phyloP scores from a whole-genome alignment of 495 filamentous ascomycete genomes.

The Thozetella sp. region DNA sequence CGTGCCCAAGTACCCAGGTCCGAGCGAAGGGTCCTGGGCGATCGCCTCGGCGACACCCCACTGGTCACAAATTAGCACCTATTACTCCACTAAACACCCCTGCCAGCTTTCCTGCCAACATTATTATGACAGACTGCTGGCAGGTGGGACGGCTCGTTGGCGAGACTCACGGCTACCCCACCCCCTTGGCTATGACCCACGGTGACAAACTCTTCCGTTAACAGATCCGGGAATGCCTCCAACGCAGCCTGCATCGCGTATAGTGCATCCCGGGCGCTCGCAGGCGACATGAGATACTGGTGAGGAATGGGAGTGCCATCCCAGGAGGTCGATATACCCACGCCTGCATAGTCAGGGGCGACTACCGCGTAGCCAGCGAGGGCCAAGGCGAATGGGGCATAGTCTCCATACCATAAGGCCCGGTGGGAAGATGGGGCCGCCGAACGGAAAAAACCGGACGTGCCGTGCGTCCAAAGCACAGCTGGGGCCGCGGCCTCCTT shows the following conservation, averaged over 20 bases:
- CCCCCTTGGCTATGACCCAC: constrained; percentile 55
- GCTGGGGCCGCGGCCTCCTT: too few relatives aligned
- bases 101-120: too few relatives aligned
- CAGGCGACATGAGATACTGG: constrained; percentile 34
- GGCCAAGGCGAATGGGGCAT: constrained; percentile 45
- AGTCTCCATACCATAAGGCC: constrained; percentile 44
- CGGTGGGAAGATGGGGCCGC: constrained; percentile 46
- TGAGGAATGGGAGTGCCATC: constrained; percentile 38
- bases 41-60: constrained; percentile 46
- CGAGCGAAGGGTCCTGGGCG: constrained; percentile 14
- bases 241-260: constrained; percentile 46
- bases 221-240: constrained; percentile 32
- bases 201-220: constrained; percentile 36
- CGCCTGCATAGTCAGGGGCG: constrained; percentile 56
- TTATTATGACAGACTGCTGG: too few relatives aligned
- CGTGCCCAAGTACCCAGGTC: constrained; percentile 40
- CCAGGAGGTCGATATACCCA: constrained; percentile 41
- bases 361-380: constrained; percentile 55
- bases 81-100: too few relatives aligned
- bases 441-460: constrained; percentile 43
- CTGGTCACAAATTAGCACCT: too few relatives aligned
- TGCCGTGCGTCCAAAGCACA: constrained; percentile 58
- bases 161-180: too few relatives aligned
- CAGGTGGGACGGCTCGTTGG: too few relatives aligned
- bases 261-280: constrained; percentile 42